phyloP scores from a whole-genome alignment of 345 rosid genomes.

The Mercurialis annua region DNA sequence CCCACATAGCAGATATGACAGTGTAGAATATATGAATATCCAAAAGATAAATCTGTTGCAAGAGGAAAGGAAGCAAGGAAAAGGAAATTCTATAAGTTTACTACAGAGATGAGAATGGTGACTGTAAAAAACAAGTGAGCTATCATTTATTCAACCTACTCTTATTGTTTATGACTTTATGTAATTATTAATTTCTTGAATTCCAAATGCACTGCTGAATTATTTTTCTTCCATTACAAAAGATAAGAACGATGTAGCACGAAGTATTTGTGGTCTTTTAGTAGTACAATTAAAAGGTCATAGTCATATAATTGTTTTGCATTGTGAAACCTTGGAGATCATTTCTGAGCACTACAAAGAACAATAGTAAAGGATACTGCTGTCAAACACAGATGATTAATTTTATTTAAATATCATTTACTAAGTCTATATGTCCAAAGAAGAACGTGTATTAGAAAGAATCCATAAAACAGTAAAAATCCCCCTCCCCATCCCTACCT shows the following conservation, averaged over 20 bases:
- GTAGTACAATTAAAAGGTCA: neutral
- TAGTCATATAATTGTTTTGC: neutral
- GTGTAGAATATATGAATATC: constrained; percentile 86
- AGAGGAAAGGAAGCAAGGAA: constrained; percentile 12
- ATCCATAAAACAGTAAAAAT: too few species aligned
- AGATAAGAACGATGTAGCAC: neutral
- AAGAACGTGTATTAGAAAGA: neutral
- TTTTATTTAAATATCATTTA: neutral
- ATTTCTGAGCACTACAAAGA: neutral
- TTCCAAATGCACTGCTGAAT: neutral
- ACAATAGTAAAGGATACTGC: neutral
- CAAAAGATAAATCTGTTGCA: constrained; percentile 76
- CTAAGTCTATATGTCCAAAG: too few species aligned
- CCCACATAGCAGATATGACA: constrained; percentile 75
- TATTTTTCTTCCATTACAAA: neutral
- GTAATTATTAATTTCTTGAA: neutral
- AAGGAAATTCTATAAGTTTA: neutral
- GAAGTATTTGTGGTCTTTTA: neutral
- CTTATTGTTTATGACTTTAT: neutral
- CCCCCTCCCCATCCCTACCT: too few species aligned
- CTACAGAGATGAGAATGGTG: neutral
- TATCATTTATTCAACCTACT: neutral
- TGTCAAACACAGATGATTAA: neutral
- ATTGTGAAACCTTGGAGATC: neutral
- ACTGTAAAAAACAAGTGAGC: neutral